phyloP scores from a whole-genome alignment of 306 rosid genomes.

The Cucurbita pepo region DNA sequence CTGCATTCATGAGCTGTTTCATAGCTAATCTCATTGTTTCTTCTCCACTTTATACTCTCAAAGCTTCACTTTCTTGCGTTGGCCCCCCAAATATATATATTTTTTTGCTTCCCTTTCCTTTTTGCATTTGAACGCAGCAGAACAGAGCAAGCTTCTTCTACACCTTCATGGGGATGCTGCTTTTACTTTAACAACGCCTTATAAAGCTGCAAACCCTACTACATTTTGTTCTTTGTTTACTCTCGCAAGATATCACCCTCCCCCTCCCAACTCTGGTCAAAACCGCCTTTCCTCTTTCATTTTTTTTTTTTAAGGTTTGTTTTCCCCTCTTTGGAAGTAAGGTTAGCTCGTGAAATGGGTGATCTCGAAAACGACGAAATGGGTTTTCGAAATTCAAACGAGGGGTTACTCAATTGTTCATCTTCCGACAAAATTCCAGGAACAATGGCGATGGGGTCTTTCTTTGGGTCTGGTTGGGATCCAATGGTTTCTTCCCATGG shows the following conservation, averaged over 20 bases:
- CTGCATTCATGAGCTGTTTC: constrained; percentile 60
- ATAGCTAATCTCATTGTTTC: constrained; percentile 39
- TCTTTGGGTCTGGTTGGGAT: constrained; percentile 77
- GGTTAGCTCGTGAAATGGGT: constrained; percentile 41
- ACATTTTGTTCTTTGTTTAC: constrained; percentile 70
- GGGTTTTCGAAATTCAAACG: constrained; percentile 55
- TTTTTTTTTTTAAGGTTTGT: constrained; percentile 7
- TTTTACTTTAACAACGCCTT: constrained; percentile 63
- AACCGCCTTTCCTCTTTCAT: constrained; percentile 49
- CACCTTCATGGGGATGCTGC: constrained; percentile 46
- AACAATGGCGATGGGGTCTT: constrained; percentile 39
- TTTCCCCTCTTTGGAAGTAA: constrained; percentile 18
- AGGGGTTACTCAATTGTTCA: constrained; percentile 28
- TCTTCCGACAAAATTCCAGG: background rate
- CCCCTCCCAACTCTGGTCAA: constrained; percentile 55
- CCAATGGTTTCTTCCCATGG: constrained; percentile 21
- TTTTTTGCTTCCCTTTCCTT: background rate
- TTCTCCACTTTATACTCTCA: constrained; percentile 84
- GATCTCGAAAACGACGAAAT: constrained; percentile 46
- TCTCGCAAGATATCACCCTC: constrained; percentile 65
- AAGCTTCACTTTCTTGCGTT: constrained; percentile 83
- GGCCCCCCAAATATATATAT: constrained; percentile 17
- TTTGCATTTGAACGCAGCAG: constrained; percentile 7
- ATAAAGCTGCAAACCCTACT: constrained; percentile 70
- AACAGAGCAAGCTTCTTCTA: constrained; percentile 13